A percentile compares a stretch with the other conserved stretches of the same genome.
These are phyloP conservation scores for Candida railenensis DNA, from an alignment of 805 yeast species.

Conservation along the genomic window DNA sequence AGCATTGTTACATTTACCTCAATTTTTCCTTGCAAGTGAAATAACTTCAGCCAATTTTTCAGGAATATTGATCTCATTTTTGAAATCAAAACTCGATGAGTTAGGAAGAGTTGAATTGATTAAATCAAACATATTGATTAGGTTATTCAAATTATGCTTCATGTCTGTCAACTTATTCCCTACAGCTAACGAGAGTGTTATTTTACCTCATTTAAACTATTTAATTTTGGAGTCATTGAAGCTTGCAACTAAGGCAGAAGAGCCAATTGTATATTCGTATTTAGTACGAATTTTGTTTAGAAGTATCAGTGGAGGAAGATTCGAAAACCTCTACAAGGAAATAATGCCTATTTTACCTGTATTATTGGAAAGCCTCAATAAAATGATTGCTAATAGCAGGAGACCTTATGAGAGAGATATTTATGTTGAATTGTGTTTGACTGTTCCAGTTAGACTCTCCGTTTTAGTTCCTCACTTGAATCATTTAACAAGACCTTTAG, in stretches of 20 bases:
- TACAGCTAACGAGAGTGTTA: slow-evolving; percentile 77
- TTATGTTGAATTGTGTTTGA: slow-evolving; percentile 90
- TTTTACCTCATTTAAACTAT: slow-evolving; percentile 83
- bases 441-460: slow-evolving; percentile 93
- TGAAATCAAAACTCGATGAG: slow-evolving; percentile 69
- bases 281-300: slow-evolving; percentile 86
- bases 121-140: slow-evolving; percentile 74
- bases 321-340: slow-evolving; percentile 88
- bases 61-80: slow-evolving; percentile 74
- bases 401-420: slow-evolving; percentile 89
- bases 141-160: slow-evolving; percentile 88
- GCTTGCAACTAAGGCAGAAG: slow-evolving; percentile 79
- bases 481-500: slow-evolving; percentile 87
- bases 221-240: slow-evolving; percentile 78
- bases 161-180: slow-evolving; percentile 96
- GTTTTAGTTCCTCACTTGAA: slow-evolving; percentile 91
- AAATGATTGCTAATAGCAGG: slow-evolving; percentile 78
- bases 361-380: slow-evolving; percentile 78
- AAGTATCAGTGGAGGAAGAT: slow-evolving; percentile 95
- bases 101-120: slow-evolving; percentile 79
- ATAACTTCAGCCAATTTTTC: slow-evolving; percentile 91
- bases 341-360: slow-evolving; percentile 89
- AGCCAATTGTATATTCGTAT: slow-evolving; percentile 87
- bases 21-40: slow-evolving; percentile 90
- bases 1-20: slow-evolving; percentile 86